Evolutionary conservation across 306 rosid species (phyloP).

Genomic region (Lathyrus aphaca): DNA sequence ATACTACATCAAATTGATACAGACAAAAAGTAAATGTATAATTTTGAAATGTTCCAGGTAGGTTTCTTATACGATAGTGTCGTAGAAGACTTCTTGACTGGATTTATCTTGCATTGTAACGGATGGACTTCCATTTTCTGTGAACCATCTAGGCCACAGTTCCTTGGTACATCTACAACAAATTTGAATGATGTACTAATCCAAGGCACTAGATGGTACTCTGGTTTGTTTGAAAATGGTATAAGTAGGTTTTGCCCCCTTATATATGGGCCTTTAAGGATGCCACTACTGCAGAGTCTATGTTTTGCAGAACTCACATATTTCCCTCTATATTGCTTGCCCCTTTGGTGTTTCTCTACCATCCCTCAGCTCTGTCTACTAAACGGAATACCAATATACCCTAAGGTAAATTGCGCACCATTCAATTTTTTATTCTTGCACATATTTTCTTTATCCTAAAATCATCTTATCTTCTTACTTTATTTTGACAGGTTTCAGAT

Average conservation of each 20-base stretch:
- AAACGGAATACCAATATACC: constrained; percentile 60
- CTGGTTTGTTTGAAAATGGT: constrained; percentile 62
- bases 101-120: constrained; percentile 57
- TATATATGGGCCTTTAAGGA: constrained; percentile 45
- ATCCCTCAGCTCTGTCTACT: constrained; percentile 70
- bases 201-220: constrained; percentile 67
- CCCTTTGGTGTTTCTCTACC: constrained; percentile 61
- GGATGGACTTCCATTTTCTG: constrained; percentile 74
- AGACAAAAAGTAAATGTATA: constrained; percentile 6
- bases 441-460: constrained; percentile 8
- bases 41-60: constrained; percentile 48
- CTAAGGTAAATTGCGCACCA: constrained; percentile 50
- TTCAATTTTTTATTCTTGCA: constrained; percentile 19
- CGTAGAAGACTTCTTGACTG: constrained; percentile 64
- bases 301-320: constrained; percentile 52
- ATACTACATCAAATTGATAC: constrained; percentile 3
- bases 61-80: constrained; percentile 66
- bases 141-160: constrained; percentile 62
- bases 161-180: constrained; percentile 61
- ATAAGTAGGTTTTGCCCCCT: constrained; percentile 65
- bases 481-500: constrained; percentile 55
- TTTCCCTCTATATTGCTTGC: constrained; percentile 50
- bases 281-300: constrained; percentile 54
- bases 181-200: constrained; percentile 60
- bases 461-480: background rate